Base-by-base conservation (phyloP, 1,284 basidiomycete genomes). In the Pascua sp. region DNA sequence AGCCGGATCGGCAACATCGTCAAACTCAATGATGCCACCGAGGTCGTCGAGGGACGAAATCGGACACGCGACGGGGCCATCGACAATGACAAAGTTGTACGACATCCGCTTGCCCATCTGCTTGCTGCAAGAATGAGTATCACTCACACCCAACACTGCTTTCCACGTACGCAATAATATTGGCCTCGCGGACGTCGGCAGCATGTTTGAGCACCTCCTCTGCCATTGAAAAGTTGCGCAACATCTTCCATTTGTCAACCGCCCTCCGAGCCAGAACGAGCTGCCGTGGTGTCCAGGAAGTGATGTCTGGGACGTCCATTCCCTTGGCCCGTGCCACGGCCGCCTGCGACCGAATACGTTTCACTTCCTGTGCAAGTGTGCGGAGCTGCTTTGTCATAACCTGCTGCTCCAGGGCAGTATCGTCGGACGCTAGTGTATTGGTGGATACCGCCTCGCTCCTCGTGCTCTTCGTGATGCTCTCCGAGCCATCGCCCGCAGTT, bases 21-120 rank as follows among this genome's bases (percentile, higher is more conserved):
- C 94, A 70, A 96, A 91, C 69, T 93, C 89, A 73, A 91, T 88
- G 42, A 97, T 79, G 3, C 91, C 91, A 24, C 89, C 89, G 60
- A 93, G 88, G 32, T 87, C 86, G 69, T 93, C 92, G 43, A 92
- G 82, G 4, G 88, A 86, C 15, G 93, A 96, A 15, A 81, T 82
- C 5, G 93, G 91, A 3, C 61, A 60, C 2, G 57, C 63, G 7
- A 53, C 24, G 2, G 40, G 43, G 47, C 89, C 90, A 49, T 93
- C 86, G 24, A 90, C 85, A 48, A 96, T 85, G 4, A 88, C 87
- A 70, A 96, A 95, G 76, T 98, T 97, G 76, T 94, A 98, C 9
- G 85, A 83, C 43, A 95, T 89, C 46, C 87, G 83, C 72, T 94
- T 92, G 39, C 83, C 82, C 45, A 96, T 84, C 73, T 92, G 89